Percentiles rank a stretch among this genome's conserved stretches.
Conservation (phyloP, 2,329 filamentous ascomycete species). For the Trichoderma hamatum region DNA sequence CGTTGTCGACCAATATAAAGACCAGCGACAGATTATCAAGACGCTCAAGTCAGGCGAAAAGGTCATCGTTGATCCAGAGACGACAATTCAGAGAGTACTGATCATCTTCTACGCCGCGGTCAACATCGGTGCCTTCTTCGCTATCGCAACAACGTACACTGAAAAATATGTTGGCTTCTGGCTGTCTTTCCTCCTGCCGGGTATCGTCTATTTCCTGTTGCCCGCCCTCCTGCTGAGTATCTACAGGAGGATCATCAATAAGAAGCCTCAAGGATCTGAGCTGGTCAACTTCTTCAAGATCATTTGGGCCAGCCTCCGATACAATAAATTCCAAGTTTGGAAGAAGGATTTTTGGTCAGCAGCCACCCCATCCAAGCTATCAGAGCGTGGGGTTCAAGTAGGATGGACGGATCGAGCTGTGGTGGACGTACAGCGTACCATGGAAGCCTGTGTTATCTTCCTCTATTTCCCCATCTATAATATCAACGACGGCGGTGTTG, state of each 20-base stretch:
- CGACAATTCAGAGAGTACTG: slow-evolving; percentile 24
- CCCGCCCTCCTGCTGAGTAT: slow-evolving; percentile 16
- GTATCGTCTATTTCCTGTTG: slow-evolving; percentile 25
- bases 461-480: slow-evolving; percentile 26
- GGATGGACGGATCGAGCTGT: slow-evolving; percentile 25
- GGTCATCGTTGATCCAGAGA: slow-evolving; percentile 27
- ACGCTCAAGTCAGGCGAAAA: slow-evolving; percentile 27
- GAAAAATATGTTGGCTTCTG: slow-evolving; percentile 28
- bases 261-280: slow-evolving; percentile 24
- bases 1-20: slow-evolving; percentile 25
- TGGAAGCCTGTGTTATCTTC: slow-evolving; percentile 27
- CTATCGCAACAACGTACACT: slow-evolving; percentile 25
- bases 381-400: slow-evolving; percentile 12
- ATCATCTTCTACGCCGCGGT: slow-evolving; percentile 26
- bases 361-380: slow-evolving; percentile 18
- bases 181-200: slow-evolving; percentile 26
- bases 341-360: slow-evolving; percentile 25
- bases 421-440: slow-evolving; percentile 23
- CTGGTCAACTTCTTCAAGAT: slow-evolving; percentile 25
- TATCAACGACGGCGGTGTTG: slow-evolving; percentile 27
- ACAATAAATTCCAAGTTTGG: slow-evolving; percentile 23
- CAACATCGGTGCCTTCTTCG: slow-evolving; percentile 28
- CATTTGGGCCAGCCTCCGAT: slow-evolving; percentile 14
- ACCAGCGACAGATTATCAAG: slow-evolving; percentile 24
- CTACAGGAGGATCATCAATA: slow-evolving; percentile 18